Percentiles rank a stretch among this genome's conserved stretches.
phyloP scores from a whole-genome alignment of 176 grass and related monocot species.

The Puccinellia tenuiflora region DNA sequence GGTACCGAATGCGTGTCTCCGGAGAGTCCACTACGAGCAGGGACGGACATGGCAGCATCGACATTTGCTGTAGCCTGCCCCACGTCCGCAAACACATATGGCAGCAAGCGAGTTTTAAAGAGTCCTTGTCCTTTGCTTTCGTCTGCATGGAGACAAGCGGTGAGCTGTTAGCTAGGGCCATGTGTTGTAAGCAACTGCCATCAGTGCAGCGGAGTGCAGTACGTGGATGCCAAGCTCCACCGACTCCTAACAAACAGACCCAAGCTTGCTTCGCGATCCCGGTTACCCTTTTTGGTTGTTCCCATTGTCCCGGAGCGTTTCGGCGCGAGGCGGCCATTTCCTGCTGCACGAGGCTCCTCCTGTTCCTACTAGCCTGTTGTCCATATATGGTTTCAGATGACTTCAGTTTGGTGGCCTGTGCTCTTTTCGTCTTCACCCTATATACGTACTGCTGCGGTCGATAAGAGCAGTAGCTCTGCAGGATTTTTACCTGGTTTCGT shows the following conservation, averaged over 20 bases:
- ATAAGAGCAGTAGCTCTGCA: too few species aligned
- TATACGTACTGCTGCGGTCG: too few species aligned
- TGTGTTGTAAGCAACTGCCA: background rate
- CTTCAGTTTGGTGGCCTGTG: background rate
- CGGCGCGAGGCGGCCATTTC: background rate
- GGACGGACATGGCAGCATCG: background rate
- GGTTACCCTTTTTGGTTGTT: background rate
- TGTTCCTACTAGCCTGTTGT: background rate
- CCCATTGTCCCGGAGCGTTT: background rate
- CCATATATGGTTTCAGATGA: background rate
- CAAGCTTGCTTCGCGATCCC: constrained; percentile 33
- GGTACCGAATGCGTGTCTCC: background rate
- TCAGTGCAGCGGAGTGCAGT: background rate
- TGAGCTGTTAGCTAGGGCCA: background rate
- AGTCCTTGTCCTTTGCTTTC: background rate
- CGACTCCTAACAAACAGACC: background rate
- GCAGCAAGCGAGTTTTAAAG: background rate
- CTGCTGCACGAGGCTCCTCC: background rate
- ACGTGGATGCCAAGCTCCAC: background rate
- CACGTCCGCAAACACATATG: background rate
- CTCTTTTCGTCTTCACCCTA: background rate
- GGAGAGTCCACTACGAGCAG: background rate
- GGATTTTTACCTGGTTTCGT: too few species aligned
- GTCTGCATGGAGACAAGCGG: background rate
- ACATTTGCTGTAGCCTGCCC: background rate